These are phyloP conservation scores for Parachlorella kessleri DNA, from an alignment of 139 green algal genomes.

Conservation along the genomic window DNA sequence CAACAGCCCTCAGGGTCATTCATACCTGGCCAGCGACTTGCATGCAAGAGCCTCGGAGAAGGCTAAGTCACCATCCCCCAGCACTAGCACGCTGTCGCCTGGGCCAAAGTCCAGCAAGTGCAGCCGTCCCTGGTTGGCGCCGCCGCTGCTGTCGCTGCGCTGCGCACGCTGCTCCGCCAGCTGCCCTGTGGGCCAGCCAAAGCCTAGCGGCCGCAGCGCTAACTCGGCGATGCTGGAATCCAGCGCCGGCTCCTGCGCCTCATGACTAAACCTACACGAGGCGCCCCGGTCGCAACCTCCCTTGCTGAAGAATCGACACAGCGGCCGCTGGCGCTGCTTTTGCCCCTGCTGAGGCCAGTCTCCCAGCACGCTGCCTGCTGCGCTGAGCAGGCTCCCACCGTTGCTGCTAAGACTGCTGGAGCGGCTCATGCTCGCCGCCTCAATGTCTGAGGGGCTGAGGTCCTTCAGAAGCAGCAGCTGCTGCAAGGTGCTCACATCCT, in stretches of 20 bases:
- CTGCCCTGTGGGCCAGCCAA: background rate
- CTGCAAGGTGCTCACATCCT: background rate
- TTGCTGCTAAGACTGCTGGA: no score
- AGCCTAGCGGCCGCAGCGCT: background rate
- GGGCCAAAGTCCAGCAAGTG: background rate
- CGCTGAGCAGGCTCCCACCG: no score
- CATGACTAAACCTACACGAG: conserved; percentile 9
- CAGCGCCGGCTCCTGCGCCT: background rate
- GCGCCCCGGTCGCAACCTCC: background rate
- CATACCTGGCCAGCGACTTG: no score
- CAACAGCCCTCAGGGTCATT: no score
- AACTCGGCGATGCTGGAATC: background rate
- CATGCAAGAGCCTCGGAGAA: conserved; percentile 40
- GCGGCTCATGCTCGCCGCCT: no score
- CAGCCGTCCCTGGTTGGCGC: background rate
- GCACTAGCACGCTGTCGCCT: conserved; percentile 25
- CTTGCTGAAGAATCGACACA: conserved; percentile 7
- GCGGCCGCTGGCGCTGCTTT: no score
- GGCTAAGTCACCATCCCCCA: conserved; percentile 48
- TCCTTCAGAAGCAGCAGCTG: conserved; percentile 14
- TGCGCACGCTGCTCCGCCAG: background rate
- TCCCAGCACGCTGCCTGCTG: background rate
- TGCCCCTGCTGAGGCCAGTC: background rate
- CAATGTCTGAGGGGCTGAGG: background rate
- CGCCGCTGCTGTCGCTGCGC: background rate